Percentiles rank a stretch among this genome's conserved stretches.
phyloP scores from a whole-genome alignment of 352 stramenopile species.

The Pythium oligandrum region DNA sequence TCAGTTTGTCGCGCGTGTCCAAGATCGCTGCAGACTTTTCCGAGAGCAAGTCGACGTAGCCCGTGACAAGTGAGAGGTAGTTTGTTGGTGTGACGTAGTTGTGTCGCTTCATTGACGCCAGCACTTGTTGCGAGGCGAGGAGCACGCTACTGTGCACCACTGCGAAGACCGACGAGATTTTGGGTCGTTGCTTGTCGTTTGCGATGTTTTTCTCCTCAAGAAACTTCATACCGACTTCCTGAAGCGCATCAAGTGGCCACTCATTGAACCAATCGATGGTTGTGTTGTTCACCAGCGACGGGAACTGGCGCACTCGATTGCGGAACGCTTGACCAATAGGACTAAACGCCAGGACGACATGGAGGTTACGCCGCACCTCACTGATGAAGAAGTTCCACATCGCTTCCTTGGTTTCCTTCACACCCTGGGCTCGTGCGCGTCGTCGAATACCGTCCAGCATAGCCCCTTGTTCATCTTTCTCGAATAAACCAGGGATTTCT shows the following conservation, averaged over 20 bases:
- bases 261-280: conserved; percentile 94
- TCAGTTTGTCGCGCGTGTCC: conserved; percentile 76
- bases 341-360: conserved; percentile 91
- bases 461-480: conserved; percentile 86
- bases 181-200: conserved; percentile 59
- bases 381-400: conserved; percentile 94
- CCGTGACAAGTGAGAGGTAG: conserved; percentile 91
- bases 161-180: conserved; percentile 87
- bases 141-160: conserved; percentile 88
- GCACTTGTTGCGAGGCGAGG: conserved; percentile 75
- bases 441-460: conserved; percentile 83
- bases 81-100: conserved; percentile 95
- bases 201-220: conserved; percentile 85
- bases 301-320: conserved; percentile 86
- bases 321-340: conserved; percentile 88
- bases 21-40: conserved; percentile 73
- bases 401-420: conserved; percentile 87
- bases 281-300: conserved; percentile 92
- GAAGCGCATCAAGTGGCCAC: conserved; percentile 89
- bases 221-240: conserved; percentile 92
- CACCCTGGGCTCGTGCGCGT: conserved; percentile 53
- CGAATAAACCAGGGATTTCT: conserved; percentile 90
- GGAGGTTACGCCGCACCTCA: conserved; percentile 86
- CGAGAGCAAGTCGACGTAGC: conserved; percentile 79
- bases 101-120: conserved; percentile 88